Conservation (phyloP, 345 rosid species). For the Populus simonii region DNA sequence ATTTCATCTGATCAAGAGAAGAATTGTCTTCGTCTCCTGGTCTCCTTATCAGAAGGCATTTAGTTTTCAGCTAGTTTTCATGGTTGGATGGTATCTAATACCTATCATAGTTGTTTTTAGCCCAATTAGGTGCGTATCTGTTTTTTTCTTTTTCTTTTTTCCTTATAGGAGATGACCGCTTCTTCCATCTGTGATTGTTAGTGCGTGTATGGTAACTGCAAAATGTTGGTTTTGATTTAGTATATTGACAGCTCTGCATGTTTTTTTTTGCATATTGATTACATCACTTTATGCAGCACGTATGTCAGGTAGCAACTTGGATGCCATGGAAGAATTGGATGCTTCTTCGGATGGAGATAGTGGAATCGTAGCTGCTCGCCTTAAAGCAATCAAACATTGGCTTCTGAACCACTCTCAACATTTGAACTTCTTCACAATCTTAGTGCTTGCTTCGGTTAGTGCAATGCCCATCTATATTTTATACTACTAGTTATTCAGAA, state of each 20-base stretch:
- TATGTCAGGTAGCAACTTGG: slow-evolving; percentile 60
- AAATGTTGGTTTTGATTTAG: not conserved
- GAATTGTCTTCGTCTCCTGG: no score
- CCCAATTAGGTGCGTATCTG: not conserved
- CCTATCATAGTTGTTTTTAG: no score
- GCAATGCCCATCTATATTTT: not conserved
- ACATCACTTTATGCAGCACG: slow-evolving; percentile 47
- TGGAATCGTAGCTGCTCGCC: slow-evolving; percentile 55
- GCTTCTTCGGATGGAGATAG: slow-evolving; percentile 53
- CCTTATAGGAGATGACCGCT: not conserved
- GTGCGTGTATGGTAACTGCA: not conserved
- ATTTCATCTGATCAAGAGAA: no score
- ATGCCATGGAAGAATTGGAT: slow-evolving; percentile 69
- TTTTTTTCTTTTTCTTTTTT: not conserved
- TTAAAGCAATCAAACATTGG: slow-evolving; percentile 59
- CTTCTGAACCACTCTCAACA: slow-evolving; percentile 65
- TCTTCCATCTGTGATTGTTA: not conserved
- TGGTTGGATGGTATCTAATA: not conserved
- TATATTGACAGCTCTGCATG: not conserved
- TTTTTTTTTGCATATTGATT: slow-evolving; percentile 4
- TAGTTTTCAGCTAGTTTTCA: not conserved
- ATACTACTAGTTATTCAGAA: not conserved
- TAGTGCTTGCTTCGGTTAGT: slow-evolving; percentile 96
- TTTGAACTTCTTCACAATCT: slow-evolving; percentile 84
- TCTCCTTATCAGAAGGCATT: not conserved